Percentiles rank a stretch among this genome's conserved stretches.
These are phyloP conservation scores for Podila verticillata DNA, from an alignment of 192 early-diverging fungal genomes.

Conservation along the genomic window DNA sequence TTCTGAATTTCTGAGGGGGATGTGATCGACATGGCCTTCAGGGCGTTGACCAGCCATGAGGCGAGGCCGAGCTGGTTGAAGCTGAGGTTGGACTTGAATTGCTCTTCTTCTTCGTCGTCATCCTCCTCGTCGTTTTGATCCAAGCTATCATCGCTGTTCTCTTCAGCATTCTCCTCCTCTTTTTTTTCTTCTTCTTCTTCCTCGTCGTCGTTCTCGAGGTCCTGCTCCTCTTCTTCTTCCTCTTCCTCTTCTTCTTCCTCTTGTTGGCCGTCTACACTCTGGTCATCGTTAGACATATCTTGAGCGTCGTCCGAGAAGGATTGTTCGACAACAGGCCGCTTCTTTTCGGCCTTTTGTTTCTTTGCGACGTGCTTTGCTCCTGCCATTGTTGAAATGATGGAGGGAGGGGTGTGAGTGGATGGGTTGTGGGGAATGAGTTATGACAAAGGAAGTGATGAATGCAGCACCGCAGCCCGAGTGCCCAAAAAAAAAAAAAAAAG, in stretches of 20 bases:
- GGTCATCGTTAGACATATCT: background rate
- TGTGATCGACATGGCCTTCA: slow-evolving; percentile 83
- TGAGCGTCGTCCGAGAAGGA: background rate
- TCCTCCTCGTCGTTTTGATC: slow-evolving; percentile 35
- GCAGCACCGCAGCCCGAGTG: background rate
- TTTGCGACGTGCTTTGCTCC: slow-evolving; percentile 1
- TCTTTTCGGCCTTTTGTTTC: background rate
- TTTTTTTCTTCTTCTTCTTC: background rate
- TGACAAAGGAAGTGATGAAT: background rate
- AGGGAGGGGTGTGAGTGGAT: background rate
- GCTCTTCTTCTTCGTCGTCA: slow-evolving; percentile 45
- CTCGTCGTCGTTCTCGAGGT: background rate
- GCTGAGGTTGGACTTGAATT: slow-evolving; percentile 15
- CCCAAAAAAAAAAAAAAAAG: slow-evolving; percentile 5
- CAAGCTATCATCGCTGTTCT: background rate
- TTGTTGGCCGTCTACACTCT: background rate
- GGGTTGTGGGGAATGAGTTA: background rate
- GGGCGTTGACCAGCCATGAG: slow-evolving; percentile 82
- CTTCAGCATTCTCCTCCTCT: slow-evolving; percentile 9
- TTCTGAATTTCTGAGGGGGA: slow-evolving; percentile 93
- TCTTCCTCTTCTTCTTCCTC: slow-evolving; percentile 3
- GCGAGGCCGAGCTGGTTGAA: slow-evolving; percentile 85
- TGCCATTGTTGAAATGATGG: slow-evolving; percentile 5
- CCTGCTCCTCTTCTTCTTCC: background rate
- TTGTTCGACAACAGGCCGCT: background rate